These are phyloP conservation scores for Phytophthora niederhauseri DNA, from an alignment of 352 stramenopile genomes.

Conservation along the genomic window DNA sequence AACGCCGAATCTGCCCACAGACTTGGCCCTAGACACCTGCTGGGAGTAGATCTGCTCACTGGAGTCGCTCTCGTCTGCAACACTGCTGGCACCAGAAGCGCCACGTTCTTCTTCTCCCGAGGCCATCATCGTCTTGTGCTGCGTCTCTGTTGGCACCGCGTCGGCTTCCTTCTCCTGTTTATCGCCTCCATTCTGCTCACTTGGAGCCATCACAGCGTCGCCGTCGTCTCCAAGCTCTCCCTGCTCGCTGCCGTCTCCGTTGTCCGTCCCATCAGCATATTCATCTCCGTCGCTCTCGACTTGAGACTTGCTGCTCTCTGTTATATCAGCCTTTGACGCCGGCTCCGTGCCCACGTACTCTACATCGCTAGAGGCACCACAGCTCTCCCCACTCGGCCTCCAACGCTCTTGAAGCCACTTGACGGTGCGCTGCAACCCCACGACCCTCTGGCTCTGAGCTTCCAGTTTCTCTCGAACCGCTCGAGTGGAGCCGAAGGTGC, in stretches of 20 bases:
- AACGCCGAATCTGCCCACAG: neutral
- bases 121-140: neutral
- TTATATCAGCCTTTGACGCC: neutral
- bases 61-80: neutral
- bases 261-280: neutral
- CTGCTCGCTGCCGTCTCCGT: neutral
- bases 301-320: neutral
- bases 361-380: neutral
- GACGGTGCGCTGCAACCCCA: slow-evolving; percentile 7
- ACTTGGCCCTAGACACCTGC: too few species aligned
- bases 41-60: neutral
- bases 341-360: neutral
- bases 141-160: neutral
- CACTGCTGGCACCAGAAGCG: neutral
- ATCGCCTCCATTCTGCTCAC: neutral
- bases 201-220: neutral
- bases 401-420: slow-evolving; percentile 10
- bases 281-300: neutral
- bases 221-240: neutral
- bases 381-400: too few species aligned
- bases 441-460: slow-evolving; percentile 4
- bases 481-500: slow-evolving; percentile 19
- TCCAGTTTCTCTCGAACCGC: slow-evolving; percentile 13
- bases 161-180: neutral
- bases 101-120: neutral